Percentiles rank a stretch among this genome's conserved stretches.
Conservation (phyloP, 2,329 filamentous ascomycete genomes). For the Akanthomyces muscarius region DNA sequence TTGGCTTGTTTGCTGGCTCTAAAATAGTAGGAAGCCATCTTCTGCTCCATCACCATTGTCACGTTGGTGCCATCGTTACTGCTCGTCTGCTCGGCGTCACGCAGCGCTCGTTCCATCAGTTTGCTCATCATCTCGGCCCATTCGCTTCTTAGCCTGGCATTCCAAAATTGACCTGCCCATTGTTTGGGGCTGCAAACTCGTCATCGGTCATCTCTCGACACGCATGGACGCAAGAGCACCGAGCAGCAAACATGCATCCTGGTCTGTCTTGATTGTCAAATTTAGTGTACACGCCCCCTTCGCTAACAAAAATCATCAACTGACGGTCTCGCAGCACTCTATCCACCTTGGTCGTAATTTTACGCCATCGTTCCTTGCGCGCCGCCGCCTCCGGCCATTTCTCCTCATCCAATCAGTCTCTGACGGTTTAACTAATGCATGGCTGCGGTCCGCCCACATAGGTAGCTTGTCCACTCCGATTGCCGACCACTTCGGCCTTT, state of each 20-base stretch:
- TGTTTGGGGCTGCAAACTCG: not conserved
- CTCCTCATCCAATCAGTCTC: too few species aligned
- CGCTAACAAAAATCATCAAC: not conserved
- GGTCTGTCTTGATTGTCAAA: not conserved
- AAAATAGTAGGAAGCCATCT: not conserved
- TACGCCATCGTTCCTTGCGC: not conserved
- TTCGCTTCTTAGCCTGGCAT: too few species aligned
- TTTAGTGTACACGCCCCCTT: not conserved
- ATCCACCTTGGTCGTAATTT: constrained; percentile 8
- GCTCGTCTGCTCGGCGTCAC: not conserved
- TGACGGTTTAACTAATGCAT: not conserved
- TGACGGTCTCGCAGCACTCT: not conserved
- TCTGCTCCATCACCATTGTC: not conserved
- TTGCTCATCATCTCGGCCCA: not conserved
- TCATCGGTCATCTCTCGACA: not conserved
- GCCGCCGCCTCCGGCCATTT: not conserved
- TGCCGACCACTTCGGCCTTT: not conserved
- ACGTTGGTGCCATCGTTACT: not conserved
- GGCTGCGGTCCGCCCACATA: constrained; percentile 4
- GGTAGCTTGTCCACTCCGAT: constrained; percentile 4
- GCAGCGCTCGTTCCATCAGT: not conserved
- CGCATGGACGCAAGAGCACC: not conserved
- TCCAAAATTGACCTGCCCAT: too few species aligned
- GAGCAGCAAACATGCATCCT: not conserved
- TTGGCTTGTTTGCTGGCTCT: not conserved